Evolutionary conservation across 768 basidiomycete species (phyloP).

Genomic region (Amanita pallidorosea): DNA sequence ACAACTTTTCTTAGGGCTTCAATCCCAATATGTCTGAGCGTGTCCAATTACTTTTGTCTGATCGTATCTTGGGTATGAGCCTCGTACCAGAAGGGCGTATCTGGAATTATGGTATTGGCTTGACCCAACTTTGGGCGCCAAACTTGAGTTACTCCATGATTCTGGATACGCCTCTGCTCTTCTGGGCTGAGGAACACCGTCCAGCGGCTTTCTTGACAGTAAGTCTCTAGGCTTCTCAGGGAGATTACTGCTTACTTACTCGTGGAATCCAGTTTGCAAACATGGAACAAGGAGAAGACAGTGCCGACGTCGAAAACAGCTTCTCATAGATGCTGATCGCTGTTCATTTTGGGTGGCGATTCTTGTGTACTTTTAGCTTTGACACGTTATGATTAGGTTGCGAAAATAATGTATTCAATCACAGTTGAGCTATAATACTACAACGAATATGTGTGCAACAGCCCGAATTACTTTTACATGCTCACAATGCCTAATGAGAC

Average conservation of each 20-base stretch:
- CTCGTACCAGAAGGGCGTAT: slow-evolving; percentile 88
- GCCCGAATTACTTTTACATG: slow-evolving; percentile 17
- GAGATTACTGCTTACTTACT: slow-evolving; percentile 1
- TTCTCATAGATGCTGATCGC: slow-evolving; percentile 51
- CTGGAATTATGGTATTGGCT: slow-evolving; percentile 95
- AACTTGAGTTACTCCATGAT: slow-evolving; percentile 73
- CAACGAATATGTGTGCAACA: neutral
- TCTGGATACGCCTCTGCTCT: slow-evolving; percentile 85
- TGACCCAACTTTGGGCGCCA: slow-evolving; percentile 87
- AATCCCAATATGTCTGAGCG: slow-evolving; percentile 99
- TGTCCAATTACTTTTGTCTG: slow-evolving; percentile 86
- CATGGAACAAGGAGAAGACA: slow-evolving; percentile 84
- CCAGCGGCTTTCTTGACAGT: slow-evolving; percentile 91
- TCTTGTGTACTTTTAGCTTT: slow-evolving; percentile 1
- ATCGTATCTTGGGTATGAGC: slow-evolving; percentile 93
- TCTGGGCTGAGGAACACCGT: slow-evolving; percentile 95
- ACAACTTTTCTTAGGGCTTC: slow-evolving; percentile 54
- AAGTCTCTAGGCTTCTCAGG: slow-evolving; percentile 19
- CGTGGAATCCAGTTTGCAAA: slow-evolving; percentile 60
- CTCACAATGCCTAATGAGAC: slow-evolving; percentile 41
- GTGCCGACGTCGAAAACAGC: slow-evolving; percentile 92
- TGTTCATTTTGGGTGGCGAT: neutral
- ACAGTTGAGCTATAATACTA: slow-evolving; percentile 5
- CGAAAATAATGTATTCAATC: slow-evolving; percentile 1
- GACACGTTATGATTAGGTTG: neutral